Evolutionary conservation across 2,329 filamentous ascomycete genomes (phyloP), one percentile per base, ranked within the genome.

Genomic region (Fusarium sp.): DNA sequence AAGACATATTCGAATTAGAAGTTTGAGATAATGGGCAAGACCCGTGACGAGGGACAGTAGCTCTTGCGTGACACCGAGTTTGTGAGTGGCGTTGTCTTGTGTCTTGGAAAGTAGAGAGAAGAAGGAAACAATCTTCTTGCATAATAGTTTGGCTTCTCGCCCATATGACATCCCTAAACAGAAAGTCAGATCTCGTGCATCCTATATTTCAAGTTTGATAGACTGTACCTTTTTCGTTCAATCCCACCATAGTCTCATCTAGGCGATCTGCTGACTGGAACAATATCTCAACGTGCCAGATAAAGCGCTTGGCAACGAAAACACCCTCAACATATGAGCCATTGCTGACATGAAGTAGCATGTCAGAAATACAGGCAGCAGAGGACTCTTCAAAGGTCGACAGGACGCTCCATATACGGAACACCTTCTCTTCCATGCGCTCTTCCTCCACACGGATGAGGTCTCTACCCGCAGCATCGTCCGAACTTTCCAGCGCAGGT

Each of bases 121-220:
- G 86, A 99, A 99, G 31, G 95, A 94, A 11, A 99, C 96, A 61
- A 99, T 97, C 83, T 99, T 99, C 83, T 99, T 99, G 86, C 96
- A 99, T n/a, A 99, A 89, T 56, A 99, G 87, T 83, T 99, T 99
- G n/a, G 96, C 93, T 85, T 99, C 96, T 78, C 96, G 91, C 24
- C 93, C 93, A 80, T 98, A 99, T 15, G 95, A 94, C 69, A 99
- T 88, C 71, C 93, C 95, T 93, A 80, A 33, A 22, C 12, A 28
- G 18, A 7, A 41, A 50, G 65, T 78, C 61, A 78, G 76, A 54
- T 33, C 38, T 18, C 24, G 20, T 42, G 22, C n/a, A 38, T 41
- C 20, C 24, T 15, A 20, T 24, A 22, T 38, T 38, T 36, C 55
- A 54, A 24, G 28, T 55, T 55, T 26, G 22, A 35, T n/a, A n/a